Percentiles rank a stretch among this genome's conserved stretches.
Evolutionary conservation across 129 eudicot species (phyloP).

Genomic region (Arctium lappa): DNA sequence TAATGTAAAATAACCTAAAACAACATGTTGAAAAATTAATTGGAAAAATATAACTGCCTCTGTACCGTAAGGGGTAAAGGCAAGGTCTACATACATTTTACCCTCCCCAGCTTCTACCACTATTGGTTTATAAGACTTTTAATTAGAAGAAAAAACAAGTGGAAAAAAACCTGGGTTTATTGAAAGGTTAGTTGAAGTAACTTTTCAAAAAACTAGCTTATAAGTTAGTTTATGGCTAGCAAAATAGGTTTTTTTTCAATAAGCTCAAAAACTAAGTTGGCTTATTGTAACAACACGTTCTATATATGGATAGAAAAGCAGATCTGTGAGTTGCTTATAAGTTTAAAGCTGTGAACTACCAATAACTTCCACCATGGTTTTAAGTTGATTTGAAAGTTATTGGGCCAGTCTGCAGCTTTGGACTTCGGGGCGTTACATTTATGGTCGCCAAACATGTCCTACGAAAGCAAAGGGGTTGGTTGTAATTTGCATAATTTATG

Average conservation of each 20-base stretch:
- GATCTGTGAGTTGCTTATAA: neutral
- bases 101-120: neutral
- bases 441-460: neutral
- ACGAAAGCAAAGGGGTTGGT: neutral
- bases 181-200: neutral
- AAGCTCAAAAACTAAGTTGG: neutral
- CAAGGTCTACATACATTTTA: neutral
- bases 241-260: neutral
- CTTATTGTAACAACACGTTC: neutral
- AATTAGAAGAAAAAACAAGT: neutral
- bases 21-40: neutral
- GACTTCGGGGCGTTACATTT: no score
- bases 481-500: slow-evolving; percentile 1
- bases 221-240: neutral
- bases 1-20: neutral
- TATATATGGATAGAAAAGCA: neutral
- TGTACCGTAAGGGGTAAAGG: neutral
- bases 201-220: neutral
- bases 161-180: neutral
- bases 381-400: no score
- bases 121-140: neutral
- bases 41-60: neutral
- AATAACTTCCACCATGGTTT: neutral
- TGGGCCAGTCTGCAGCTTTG: no score
- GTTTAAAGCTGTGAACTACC: neutral